phyloP scores from a whole-genome alignment of 345 rosid species.

The Citrus trifoliata region DNA sequence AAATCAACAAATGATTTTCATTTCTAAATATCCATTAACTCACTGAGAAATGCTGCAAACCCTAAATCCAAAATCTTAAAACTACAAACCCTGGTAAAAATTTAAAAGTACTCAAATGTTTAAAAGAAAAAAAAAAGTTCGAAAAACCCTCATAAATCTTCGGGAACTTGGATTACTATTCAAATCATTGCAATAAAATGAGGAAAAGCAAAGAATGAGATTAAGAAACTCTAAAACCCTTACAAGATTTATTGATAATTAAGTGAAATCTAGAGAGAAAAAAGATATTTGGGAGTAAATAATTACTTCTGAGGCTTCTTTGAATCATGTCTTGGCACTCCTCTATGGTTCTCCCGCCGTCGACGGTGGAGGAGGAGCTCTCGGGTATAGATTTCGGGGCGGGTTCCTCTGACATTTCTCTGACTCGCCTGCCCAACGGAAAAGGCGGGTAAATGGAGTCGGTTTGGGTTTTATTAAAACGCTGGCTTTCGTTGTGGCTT shows the following conservation, averaged over 20 bases:
- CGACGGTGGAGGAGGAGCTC: not conserved
- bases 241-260: not conserved
- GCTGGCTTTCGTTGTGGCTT: not conserved
- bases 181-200: not conserved
- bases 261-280: not conserved
- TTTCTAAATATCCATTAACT: not conserved
- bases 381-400: conserved; percentile 4
- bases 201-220: not conserved
- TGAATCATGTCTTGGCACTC: conserved; percentile 51
- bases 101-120: not conserved
- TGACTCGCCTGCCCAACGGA: not conserved
- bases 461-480: not conserved
- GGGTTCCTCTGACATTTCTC: conserved; percentile 29
- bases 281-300: not conserved
- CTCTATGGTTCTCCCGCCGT: conserved; percentile 25
- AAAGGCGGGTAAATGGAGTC: not conserved
- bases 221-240: not conserved
- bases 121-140: not conserved
- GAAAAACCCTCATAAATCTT: not conserved
- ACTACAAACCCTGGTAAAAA: conserved; percentile 19
- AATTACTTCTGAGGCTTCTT: conserved; percentile 51
- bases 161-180: not conserved
- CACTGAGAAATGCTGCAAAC: not conserved
- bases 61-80: conserved; percentile 13
- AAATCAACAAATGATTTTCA: conserved; percentile 5